A percentile compares a stretch with the other conserved stretches of the same genome.
Conservation (phyloP, 257 asterid genomes). For the Ilex aquifolium region DNA sequence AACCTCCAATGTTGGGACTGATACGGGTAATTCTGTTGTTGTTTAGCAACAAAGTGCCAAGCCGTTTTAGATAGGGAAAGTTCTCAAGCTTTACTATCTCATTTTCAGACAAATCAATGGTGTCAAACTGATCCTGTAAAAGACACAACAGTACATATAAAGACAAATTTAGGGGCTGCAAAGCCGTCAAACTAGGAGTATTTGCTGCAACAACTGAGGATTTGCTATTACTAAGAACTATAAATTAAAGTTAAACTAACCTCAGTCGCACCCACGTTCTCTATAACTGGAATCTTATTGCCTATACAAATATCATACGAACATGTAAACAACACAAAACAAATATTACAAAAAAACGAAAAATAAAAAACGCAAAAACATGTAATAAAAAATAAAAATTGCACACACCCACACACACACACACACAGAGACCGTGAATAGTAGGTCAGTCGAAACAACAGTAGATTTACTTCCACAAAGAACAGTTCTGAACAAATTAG, state of each 20-base stretch:
- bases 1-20: slow-evolving; percentile 88
- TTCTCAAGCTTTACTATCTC: slow-evolving; percentile 98
- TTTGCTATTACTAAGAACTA: neutral
- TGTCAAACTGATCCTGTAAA: slow-evolving; percentile 92
- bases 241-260: slow-evolving; percentile 21
- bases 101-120: slow-evolving; percentile 92
- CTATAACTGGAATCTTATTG: slow-evolving; percentile 84
- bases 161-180: too few relatives aligned
- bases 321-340: neutral
- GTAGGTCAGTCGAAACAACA: too few relatives aligned
- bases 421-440: neutral
- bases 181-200: too few relatives aligned
- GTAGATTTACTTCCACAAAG: too few relatives aligned
- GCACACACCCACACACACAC: too few relatives aligned
- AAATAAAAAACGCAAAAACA: neutral
- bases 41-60: slow-evolving; percentile 89
- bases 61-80: slow-evolving; percentile 67
- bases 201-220: too few relatives aligned
- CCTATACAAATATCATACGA: slow-evolving; percentile 32
- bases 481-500: too few relatives aligned
- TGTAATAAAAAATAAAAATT: neutral
- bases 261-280: slow-evolving; percentile 98
- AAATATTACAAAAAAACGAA: neutral
- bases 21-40: slow-evolving; percentile 93
- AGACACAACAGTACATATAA: neutral